These are phyloP conservation scores for Chalciporus piperatus DNA, from an alignment of 768 basidiomycete genomes.

Conservation along the genomic window DNA sequence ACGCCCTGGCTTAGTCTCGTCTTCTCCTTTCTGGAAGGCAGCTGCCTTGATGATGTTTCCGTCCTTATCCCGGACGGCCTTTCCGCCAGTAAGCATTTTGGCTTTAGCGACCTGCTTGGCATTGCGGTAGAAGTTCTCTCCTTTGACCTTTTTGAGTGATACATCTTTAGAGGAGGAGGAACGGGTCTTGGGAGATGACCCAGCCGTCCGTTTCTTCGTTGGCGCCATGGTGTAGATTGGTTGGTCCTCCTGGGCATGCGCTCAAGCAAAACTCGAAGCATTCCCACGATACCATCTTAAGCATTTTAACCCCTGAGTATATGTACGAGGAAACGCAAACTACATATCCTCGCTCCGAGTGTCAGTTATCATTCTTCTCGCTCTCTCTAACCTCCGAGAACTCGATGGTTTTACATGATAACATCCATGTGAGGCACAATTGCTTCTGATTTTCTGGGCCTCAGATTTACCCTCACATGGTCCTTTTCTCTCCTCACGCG, in stretches of 20 bases:
- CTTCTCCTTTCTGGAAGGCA: constrained; percentile 94
- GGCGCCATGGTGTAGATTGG: constrained; percentile 23
- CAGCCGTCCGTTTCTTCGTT: constrained; percentile 29
- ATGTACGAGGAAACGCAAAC: no score
- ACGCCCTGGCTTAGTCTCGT: constrained; percentile 83
- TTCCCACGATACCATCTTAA: constrained; percentile 13
- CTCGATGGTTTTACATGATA: no score
- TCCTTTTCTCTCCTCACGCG: no score
- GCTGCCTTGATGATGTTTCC: constrained; percentile 94
- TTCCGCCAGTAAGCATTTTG: constrained; percentile 92
- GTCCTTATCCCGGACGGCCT: constrained; percentile 84
- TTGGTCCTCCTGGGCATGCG: neutral
- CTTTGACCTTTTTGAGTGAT: constrained; percentile 71
- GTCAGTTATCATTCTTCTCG: no score
- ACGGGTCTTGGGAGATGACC: constrained; percentile 32
- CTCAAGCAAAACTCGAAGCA: neutral
- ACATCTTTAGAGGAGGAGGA: constrained; percentile 48
- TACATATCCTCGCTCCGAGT: no score
- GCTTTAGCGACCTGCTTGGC: constrained; percentile 81
- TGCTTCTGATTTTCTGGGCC: no score
- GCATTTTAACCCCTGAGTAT: neutral
- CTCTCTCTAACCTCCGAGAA: no score
- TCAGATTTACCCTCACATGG: no score
- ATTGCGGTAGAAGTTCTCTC: constrained; percentile 98
- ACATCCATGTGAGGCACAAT: no score